A percentile compares a stretch with the other conserved stretches of the same genome.
phyloP scores from a whole-genome alignment of 2,329 filamentous ascomycete genomes.

The Penicillium sp. region DNA sequence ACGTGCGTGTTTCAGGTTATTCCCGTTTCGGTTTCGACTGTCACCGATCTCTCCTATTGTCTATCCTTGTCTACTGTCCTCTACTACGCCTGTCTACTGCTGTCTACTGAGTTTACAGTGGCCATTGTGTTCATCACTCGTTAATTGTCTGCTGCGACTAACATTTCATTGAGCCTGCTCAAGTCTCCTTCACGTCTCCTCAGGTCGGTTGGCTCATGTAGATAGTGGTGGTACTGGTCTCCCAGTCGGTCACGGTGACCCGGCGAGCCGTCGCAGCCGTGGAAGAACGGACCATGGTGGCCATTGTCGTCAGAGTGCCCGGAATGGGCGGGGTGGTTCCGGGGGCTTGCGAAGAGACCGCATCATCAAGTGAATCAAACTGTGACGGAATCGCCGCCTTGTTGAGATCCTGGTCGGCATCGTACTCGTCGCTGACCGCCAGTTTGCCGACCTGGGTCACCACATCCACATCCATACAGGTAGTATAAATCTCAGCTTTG shows the following conservation, averaged over 20 bases:
- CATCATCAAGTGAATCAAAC: conserved; percentile 33
- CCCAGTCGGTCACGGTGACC: conserved; percentile 29
- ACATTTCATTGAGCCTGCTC: not conserved
- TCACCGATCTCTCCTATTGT: not conserved
- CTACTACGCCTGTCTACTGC: not conserved
- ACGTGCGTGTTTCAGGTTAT: conserved; percentile 33
- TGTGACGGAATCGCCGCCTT: conserved; percentile 42
- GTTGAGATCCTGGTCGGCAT: conserved; percentile 38
- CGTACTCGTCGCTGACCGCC: conserved; percentile 25
- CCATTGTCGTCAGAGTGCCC: not conserved
- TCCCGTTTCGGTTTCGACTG: conserved; percentile 9
- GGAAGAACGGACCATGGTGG: conserved; percentile 2
- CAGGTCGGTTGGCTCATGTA: conserved; percentile 10
- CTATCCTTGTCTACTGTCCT: not conserved
- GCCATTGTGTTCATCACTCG: not conserved
- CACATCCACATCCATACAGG: conserved; percentile 52
- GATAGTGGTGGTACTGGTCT: conserved; percentile 25
- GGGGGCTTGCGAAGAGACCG: not conserved
- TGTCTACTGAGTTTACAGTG: not conserved
- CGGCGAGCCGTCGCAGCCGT: conserved; percentile 4
- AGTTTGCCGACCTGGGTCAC: conserved; percentile 20
- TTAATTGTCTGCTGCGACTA: not conserved
- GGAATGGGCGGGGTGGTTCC: not conserved
- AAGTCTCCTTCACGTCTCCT: not conserved
- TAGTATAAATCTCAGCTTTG: conserved; percentile 51